Evolutionary conservation across 306 rosid species (phyloP), one percentile per base, ranked within the genome.

Genomic region (Alnus rubra): DNA sequence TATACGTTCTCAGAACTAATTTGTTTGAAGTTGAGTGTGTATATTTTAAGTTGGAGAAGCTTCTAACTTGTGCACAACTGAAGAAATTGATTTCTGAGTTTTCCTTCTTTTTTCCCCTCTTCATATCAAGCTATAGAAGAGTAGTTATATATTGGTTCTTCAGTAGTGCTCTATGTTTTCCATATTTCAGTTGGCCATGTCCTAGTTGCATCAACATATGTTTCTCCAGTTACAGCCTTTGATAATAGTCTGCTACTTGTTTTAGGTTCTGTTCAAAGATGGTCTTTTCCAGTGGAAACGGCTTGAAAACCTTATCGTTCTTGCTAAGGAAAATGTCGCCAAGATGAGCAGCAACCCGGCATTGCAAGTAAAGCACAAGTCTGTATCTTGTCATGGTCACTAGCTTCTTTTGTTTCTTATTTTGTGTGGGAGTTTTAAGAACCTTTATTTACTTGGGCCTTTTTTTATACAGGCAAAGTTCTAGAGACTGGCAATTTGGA

Each of bases 291-390:
- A 96, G 75, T 93, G 99, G 99, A 96, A 93, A 82, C 97, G 97
- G 81, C 96, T 96, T 53, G 99, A 96, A 84, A 96, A 96, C 78
- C 99, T 96, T 78, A 93, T 96, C 71, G 89, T 88, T 76, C 99
- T 96, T 64, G 98, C 99, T 5, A 91, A 96, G 88, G 97, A 96
- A 84, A 96, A 96, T 59, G 99, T 96, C 74, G 79, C 92, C 84
- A 96, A 86, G 89, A 93, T 96, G 99, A 96, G 91, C 88, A 91
- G 84, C 88, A 96, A 93, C 79, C 98, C 99, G 2, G 99, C 98
- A 33, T 83, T 96, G 73, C 90, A 86, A 90, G 91, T 77, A 78
- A 90, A 85, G 65, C 83, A 81, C 74, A 80, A 35, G 96, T 96
- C 51, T 71, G 98, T 90, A 74, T 78, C 78, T 79, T 83, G 13